These are phyloP conservation scores for Rusavskia elegans DNA, from an alignment of 495 filamentous ascomycete genomes.

Conservation along the genomic window DNA sequence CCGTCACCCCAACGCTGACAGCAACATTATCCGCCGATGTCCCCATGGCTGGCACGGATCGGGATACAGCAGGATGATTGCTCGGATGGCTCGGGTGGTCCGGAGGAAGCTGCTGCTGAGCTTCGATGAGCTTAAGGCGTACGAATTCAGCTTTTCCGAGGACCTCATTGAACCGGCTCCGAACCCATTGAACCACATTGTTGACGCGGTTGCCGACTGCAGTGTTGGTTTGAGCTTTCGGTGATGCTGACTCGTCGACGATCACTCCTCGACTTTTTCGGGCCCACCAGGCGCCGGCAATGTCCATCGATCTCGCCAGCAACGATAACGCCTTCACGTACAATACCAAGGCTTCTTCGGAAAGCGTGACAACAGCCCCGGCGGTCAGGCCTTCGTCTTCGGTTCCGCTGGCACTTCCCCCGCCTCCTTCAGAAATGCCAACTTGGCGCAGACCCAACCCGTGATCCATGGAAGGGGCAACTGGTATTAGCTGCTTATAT, in stretches of 20 bases:
- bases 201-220: constrained; percentile 66
- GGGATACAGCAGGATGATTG: constrained; percentile 46
- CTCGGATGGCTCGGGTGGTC: constrained; percentile 76
- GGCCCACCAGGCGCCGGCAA: constrained; percentile 84
- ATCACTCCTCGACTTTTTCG: constrained; percentile 55
- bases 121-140: constrained; percentile 68
- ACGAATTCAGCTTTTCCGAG: constrained; percentile 90
- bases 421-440: constrained; percentile 27
- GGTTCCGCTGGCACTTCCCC: constrained; percentile 16
- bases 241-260: constrained; percentile 29
- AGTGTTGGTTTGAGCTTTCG: constrained; percentile 29
- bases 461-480: constrained; percentile 61
- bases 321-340: constrained; percentile 88
- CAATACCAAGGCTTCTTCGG: constrained; percentile 87
- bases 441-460: constrained; percentile 46
- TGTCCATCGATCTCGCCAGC: constrained; percentile 89
- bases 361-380: constrained; percentile 71
- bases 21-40: constrained; percentile 47
- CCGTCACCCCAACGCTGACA: constrained; percentile 64
- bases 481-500: constrained; percentile 84
- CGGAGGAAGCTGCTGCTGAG: constrained; percentile 65
- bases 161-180: constrained; percentile 86
- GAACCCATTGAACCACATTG: constrained; percentile 86
- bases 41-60: constrained; percentile 28
- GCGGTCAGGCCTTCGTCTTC: constrained; percentile 59